Percentiles rank a stretch among this genome's conserved stretches.
Evolutionary conservation across 306 rosid species (phyloP).

Genomic region (Castanea crenata): DNA sequence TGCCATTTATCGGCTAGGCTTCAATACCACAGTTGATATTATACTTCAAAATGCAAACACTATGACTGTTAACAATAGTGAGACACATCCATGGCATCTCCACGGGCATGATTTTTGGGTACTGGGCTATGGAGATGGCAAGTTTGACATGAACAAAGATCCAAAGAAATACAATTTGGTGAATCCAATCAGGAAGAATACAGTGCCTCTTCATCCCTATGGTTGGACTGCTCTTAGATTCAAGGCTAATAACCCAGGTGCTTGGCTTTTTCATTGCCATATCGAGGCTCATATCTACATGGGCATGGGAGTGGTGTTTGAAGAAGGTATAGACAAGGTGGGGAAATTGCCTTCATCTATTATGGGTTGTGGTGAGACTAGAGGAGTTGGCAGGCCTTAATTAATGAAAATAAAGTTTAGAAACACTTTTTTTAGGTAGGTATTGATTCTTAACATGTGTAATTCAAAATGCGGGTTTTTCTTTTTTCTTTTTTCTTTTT

Average conservation of each 20-base stretch:
- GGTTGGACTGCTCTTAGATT: constrained; percentile 95
- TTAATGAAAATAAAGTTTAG: not conserved
- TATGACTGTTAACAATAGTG: constrained; percentile 35
- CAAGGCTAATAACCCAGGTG: constrained; percentile 71
- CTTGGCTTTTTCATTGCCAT: constrained; percentile 91
- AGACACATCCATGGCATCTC: constrained; percentile 67
- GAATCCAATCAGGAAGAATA: constrained; percentile 83
- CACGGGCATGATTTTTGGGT: constrained; percentile 64
- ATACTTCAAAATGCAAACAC: constrained; percentile 51
- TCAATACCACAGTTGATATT: constrained; percentile 44
- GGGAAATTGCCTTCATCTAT: constrained; percentile 65
- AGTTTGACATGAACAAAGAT: constrained; percentile 44
- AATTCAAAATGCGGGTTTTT: no score
- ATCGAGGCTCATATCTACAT: constrained; percentile 77
- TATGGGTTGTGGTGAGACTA: constrained; percentile 75
- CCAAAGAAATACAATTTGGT: constrained; percentile 60
- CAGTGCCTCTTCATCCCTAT: constrained; percentile 61
- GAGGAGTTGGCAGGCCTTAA: constrained; percentile 35
- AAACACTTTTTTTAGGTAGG: no score
- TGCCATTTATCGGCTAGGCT: constrained; percentile 40
- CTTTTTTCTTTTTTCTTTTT: no score
- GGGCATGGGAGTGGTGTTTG: constrained; percentile 93
- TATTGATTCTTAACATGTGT: no score
- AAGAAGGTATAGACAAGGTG: constrained; percentile 73
- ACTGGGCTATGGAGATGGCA: constrained; percentile 45